Conservation (phyloP, 495 filamentous ascomycete genomes). For the Astrothelium macrocarpum region DNA sequence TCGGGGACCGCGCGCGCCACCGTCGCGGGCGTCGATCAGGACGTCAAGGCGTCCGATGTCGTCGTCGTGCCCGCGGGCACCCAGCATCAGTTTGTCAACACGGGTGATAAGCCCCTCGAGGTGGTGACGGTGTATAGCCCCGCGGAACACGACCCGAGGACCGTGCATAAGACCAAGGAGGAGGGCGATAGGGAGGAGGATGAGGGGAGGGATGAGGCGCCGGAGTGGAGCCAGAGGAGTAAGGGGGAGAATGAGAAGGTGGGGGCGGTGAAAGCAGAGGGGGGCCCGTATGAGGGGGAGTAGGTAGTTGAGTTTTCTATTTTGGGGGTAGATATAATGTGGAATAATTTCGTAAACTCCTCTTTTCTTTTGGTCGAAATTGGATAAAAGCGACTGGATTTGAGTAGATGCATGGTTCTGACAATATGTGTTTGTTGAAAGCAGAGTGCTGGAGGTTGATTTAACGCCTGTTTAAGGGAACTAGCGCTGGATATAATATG, state of each 20-base stretch:
- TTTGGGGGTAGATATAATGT: no score
- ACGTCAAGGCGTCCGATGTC: constrained; percentile 49
- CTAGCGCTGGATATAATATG: no score
- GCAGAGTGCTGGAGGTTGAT: no score
- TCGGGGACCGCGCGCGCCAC: constrained; percentile 47
- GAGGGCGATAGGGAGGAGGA: constrained; percentile 53
- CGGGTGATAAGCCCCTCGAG: constrained; percentile 42
- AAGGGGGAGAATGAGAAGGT: constrained; percentile 50
- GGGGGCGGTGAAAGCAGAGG: constrained; percentile 40
- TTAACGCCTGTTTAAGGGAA: no score
- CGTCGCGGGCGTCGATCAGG: constrained; percentile 49
- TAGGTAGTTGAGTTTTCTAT: not conserved
- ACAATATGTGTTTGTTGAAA: no score
- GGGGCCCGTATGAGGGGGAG: constrained; percentile 24
- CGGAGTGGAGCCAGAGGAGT: constrained; percentile 45
- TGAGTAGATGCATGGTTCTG: no score
- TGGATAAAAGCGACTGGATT: no score
- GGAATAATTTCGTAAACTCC: no score
- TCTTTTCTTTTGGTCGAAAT: no score
- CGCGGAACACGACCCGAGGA: constrained; percentile 47
- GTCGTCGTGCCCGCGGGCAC: constrained; percentile 57
- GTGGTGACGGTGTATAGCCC: constrained; percentile 55
- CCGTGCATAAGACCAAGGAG: constrained; percentile 53
- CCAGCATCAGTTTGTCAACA: constrained; percentile 59
- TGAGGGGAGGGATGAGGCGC: constrained; percentile 50